phyloP scores from a whole-genome alignment of 2,329 filamentous ascomycete species.

The Colletotrichum tofieldiae region DNA sequence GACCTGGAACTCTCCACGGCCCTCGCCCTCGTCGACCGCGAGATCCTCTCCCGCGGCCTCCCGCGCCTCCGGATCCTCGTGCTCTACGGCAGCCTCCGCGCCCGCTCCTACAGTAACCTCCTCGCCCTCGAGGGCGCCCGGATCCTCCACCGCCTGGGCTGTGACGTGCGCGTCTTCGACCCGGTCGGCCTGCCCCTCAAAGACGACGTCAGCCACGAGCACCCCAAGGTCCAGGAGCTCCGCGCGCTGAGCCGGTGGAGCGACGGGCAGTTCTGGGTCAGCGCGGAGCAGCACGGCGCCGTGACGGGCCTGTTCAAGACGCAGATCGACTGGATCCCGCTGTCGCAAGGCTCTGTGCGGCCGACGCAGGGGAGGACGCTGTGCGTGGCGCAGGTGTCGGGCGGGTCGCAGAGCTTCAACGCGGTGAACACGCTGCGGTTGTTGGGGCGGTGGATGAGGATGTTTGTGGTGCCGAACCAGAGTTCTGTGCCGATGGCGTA shows the following conservation, averaged over 20 bases:
- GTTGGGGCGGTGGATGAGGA: constrained; percentile 79
- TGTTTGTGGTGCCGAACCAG: constrained; percentile 79
- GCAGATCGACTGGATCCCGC: constrained; percentile 80
- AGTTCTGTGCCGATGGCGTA: constrained; percentile 75
- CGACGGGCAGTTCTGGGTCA: constrained; percentile 77
- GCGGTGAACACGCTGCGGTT: constrained; percentile 77
- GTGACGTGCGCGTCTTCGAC: constrained; percentile 76
- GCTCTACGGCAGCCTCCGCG: constrained; percentile 72
- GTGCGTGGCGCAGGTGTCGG: constrained; percentile 73
- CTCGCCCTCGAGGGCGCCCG: constrained; percentile 73
- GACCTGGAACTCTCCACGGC: constrained; percentile 69
- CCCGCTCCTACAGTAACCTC: constrained; percentile 72
- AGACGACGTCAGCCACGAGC: constrained; percentile 71
- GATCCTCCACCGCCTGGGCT: constrained; percentile 75
- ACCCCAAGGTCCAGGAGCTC: constrained; percentile 75
- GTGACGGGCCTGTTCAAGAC: constrained; percentile 77
- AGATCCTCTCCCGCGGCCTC: constrained; percentile 56
- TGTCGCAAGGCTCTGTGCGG: constrained; percentile 73
- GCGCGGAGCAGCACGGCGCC: constrained; percentile 77
- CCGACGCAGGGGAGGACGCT: constrained; percentile 78
- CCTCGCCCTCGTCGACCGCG: constrained; percentile 63
- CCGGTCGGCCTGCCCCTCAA: constrained; percentile 74
- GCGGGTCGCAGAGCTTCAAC: constrained; percentile 78
- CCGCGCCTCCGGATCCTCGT: constrained; percentile 69
- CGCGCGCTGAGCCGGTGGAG: constrained; percentile 74